These are phyloP conservation scores for Fraxinus americana DNA, from an alignment of 257 asterid species.

Conservation along the genomic window DNA sequence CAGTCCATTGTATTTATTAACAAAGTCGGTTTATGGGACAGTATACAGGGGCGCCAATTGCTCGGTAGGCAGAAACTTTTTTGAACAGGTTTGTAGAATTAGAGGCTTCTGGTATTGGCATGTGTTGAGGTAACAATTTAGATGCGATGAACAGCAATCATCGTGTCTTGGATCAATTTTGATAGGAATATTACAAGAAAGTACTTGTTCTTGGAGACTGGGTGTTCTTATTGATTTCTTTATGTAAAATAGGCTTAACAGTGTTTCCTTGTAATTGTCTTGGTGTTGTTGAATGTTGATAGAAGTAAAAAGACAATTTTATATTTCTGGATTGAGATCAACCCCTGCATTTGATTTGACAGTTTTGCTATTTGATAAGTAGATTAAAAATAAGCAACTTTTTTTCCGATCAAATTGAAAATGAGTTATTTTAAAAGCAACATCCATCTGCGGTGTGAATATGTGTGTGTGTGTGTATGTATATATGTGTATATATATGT, in stretches of 20 bases:
- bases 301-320: too few relatives aligned
- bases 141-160: background rate
- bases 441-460: too few relatives aligned
- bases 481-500: too few relatives aligned
- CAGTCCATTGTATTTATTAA: too few relatives aligned
- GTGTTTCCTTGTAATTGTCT: background rate
- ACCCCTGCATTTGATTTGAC: too few relatives aligned
- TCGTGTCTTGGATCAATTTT: constrained; percentile 3
- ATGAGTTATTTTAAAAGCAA: too few relatives aligned
- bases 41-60: constrained; percentile 22
- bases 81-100: constrained; percentile 28
- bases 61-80: constrained; percentile 9
- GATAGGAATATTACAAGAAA: background rate
- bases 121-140: constrained; percentile 14
- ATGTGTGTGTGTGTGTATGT: too few relatives aligned
- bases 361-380: too few relatives aligned
- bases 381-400: too few relatives aligned
- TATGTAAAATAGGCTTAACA: background rate
- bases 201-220: background rate
- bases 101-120: constrained; percentile 25
- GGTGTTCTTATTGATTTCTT: background rate
- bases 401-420: too few relatives aligned
- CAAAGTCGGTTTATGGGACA: background rate
- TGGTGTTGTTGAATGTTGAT: background rate
- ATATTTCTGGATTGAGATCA: too few relatives aligned